Conservation (phyloP, 2,329 filamentous ascomycete genomes). For the Ophiocordyceps robertsii region DNA sequence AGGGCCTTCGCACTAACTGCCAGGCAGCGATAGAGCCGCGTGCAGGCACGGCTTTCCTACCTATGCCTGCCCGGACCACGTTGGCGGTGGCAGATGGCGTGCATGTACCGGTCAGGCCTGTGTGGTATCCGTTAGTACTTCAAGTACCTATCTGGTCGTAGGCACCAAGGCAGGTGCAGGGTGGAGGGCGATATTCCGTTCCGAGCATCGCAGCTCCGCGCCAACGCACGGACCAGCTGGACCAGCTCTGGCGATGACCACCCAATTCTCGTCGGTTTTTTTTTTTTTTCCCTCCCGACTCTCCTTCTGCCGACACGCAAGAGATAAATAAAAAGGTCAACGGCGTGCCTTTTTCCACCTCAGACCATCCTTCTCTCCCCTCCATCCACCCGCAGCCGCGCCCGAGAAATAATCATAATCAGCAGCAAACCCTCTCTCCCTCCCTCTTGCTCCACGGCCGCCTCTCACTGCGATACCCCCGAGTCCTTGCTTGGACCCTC, state of each 20-base stretch:
- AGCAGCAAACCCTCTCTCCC: neutral
- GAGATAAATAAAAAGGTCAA: conserved; percentile 2
- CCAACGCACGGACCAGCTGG: conserved; percentile 6
- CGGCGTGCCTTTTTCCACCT: conserved; percentile 3
- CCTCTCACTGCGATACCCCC: conserved; percentile 1
- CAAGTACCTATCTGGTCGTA: no score
- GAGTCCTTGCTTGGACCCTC: neutral
- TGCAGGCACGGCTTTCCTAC: no score
- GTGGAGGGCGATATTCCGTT: conserved; percentile 1
- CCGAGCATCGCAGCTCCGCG: conserved; percentile 3
- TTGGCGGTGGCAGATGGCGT: no score
- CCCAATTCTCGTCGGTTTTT: conserved; percentile 4
- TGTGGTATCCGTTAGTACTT: no score
- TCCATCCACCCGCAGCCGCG: conserved; percentile 2
- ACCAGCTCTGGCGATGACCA: conserved; percentile 7
- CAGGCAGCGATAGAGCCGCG: no score
- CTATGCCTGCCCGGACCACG: no score
- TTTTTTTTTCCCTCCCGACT: conserved; percentile 1
- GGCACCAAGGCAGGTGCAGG: neutral
- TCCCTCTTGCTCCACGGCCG: neutral
- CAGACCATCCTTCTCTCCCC: conserved; percentile 3
- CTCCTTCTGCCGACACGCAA: conserved; percentile 3
- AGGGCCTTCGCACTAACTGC: no score
- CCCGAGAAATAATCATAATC: neutral
- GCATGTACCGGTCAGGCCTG: no score